Base-by-base conservation (phyloP, 352 stramenopile genomes). In the Phytophthora pinifolia region DNA sequence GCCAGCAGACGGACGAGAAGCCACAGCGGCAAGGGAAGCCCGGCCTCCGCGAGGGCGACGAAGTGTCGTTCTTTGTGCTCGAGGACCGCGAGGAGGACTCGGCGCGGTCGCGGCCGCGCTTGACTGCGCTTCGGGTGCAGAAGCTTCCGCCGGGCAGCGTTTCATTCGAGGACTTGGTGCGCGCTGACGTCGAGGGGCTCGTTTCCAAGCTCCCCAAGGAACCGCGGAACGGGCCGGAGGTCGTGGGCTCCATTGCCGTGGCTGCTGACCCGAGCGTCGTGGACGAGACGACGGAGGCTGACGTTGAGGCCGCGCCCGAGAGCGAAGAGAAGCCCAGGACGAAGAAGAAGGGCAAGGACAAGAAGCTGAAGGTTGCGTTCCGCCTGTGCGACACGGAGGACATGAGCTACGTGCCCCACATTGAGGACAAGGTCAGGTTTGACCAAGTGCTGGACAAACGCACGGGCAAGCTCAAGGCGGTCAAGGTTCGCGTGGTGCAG, bases 1-100 rank as follows among this genome's bases (percentile, higher is more conserved):
- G n/a, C n/a, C n/a, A 45, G 8, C 30, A 67, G 30, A 30, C 20
- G 12, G 47, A 59, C 10, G 63, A 50, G 4, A 58, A 58, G 27
- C 13, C 51, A 22, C 44, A 32, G 14, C 39, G 41, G 8, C 53
- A 43, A 46, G 46, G 9, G 32, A 75, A 73, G 29, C 39, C 27
- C 13, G 54, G 54, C 36, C 41, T 92, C 9, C 75, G 73, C 6
- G 76, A 89, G 25, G 76, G 81, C 13, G 81, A 89, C 51, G 74
- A 89, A 46, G 81, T 92, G 0, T 90, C 83, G 38, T 92, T 92
- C 61, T 90, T 76, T 34, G 76, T 92, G 17, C 81, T 86, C 31
- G 78, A 88, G 50, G 83, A 89, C 30, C 67, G 77, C 15, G 79
- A 86, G 18, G 70, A 77, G 17, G 65, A 81, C 0, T 72, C 65